phyloP scores from a whole-genome alignment of 2,329 filamentous ascomycete genomes.

The Calonectria multiphialidica region DNA sequence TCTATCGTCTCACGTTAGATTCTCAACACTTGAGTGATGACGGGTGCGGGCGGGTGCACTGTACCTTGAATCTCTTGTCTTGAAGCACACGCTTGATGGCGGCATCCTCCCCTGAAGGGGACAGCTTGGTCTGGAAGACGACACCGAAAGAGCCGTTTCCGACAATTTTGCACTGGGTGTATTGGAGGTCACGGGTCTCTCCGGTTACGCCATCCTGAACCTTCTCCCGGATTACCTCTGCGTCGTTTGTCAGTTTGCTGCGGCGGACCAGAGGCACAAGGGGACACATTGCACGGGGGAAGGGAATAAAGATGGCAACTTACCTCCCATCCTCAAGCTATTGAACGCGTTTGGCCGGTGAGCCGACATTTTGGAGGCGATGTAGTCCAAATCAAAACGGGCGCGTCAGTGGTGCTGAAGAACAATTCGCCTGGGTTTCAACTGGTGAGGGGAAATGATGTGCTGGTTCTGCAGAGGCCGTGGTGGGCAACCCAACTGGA shows the following conservation, averaged over 20 bases:
- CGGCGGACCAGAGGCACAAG: constrained; percentile 2
- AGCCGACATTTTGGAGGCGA: constrained; percentile 77
- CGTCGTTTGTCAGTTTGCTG: constrained; percentile 32
- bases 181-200: constrained; percentile 96
- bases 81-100: constrained; percentile 99
- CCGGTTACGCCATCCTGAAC: constrained; percentile 98
- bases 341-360: constrained; percentile 92
- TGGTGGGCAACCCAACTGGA: constrained; percentile 49
- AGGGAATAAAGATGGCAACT: constrained; percentile 54
- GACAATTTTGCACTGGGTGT: constrained; percentile 99
- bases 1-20: constrained; percentile 67
- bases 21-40: not conserved
- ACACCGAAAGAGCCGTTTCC: constrained; percentile 99
- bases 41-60: not conserved
- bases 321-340: constrained; percentile 95
- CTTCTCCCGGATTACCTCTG: constrained; percentile 98
- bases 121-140: constrained; percentile 98
- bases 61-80: constrained; percentile 99
- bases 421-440: constrained; percentile 37
- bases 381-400: constrained; percentile 42
- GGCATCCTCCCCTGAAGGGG: constrained; percentile 97
- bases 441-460: constrained; percentile 46
- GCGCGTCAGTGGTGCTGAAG: constrained; percentile 42
- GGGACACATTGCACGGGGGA: not conserved
- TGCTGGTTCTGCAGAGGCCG: constrained; percentile 47